Percentiles rank a stretch among this genome's conserved stretches.
Conservation (phyloP, 768 basidiomycete genomes). For the Suillus subaureus region DNA sequence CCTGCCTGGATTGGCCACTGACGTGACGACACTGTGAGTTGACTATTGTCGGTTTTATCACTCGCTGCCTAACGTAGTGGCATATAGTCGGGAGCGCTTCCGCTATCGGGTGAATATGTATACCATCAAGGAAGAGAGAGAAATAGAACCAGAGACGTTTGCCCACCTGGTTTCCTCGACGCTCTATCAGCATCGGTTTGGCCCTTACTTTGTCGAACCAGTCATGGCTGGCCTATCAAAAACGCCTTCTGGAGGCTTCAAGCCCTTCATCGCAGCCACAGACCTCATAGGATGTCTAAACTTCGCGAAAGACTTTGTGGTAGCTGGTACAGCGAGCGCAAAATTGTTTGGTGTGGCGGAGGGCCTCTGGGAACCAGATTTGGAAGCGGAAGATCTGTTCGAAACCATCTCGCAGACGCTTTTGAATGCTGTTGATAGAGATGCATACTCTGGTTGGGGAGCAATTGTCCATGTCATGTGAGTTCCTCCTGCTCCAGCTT, state of each 20-base stretch:
- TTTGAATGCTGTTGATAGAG: constrained; percentile 92
- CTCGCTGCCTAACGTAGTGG: constrained; percentile 11
- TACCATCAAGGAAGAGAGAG: constrained; percentile 97
- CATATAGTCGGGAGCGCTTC: constrained; percentile 78
- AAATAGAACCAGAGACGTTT: constrained; percentile 95
- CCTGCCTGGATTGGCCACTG: constrained; percentile 89
- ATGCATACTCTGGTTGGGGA: constrained; percentile 97
- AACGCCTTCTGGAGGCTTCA: constrained; percentile 67
- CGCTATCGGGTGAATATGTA: constrained; percentile 98
- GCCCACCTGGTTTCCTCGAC: constrained; percentile 94
- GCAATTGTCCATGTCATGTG: constrained; percentile 94
- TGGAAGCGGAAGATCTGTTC: constrained; percentile 95
- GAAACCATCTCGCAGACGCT: constrained; percentile 98
- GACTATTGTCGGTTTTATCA: neutral
- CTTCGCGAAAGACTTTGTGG: constrained; percentile 96
- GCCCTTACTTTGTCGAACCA: constrained; percentile 95
- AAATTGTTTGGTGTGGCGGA: constrained; percentile 98
- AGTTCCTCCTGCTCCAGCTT: constrained; percentile 35
- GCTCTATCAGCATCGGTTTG: constrained; percentile 94
- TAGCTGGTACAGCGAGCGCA: constrained; percentile 87
- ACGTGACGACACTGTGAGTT: constrained; percentile 86
- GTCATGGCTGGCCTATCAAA: constrained; percentile 91
- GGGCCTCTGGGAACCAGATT: constrained; percentile 96
- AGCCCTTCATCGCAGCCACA: constrained; percentile 94
- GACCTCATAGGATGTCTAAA: constrained; percentile 94